Conservation (phyloP, 2,329 filamentous ascomycete species). For the Coniochaeta prunicola region DNA sequence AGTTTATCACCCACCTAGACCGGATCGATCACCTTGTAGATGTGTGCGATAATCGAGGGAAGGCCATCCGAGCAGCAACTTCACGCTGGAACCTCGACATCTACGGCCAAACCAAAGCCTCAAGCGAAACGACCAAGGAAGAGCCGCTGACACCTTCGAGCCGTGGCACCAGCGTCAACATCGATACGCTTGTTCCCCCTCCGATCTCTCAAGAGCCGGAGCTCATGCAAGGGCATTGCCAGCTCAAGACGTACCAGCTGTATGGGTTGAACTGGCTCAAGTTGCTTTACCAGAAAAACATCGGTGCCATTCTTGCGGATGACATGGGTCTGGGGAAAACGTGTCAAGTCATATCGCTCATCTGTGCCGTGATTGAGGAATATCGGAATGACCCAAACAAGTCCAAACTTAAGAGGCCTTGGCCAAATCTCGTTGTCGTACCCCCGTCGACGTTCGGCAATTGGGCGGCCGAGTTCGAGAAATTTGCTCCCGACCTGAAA, state of each 20-base stretch:
- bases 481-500: conserved; percentile 71
- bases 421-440: conserved; percentile 81
- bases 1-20: conserved; percentile 73
- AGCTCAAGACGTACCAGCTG: conserved; percentile 88
- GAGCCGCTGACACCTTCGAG: conserved; percentile 36
- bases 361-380: conserved; percentile 73
- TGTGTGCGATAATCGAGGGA: conserved; percentile 66
- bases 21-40: conserved; percentile 78
- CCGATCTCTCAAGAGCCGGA: conserved; percentile 50
- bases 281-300: conserved; percentile 68
- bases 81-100: conserved; percentile 41
- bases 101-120: conserved; percentile 31
- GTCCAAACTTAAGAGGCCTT: conserved; percentile 30
- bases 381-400: conserved; percentile 26
- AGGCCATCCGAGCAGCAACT: conserved; percentile 39
- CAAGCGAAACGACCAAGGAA: conserved; percentile 23
- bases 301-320: conserved; percentile 89
- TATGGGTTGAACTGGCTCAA: conserved; percentile 94
- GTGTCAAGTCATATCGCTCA: conserved; percentile 88
- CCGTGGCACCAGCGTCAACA: conserved; percentile 18
- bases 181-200: conserved; percentile 26
- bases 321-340: conserved; percentile 98
- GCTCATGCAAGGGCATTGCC: conserved; percentile 67
- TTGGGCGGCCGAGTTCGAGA: conserved; percentile 84
- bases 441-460: conserved; percentile 93